phyloP scores from a whole-genome alignment of 148 eudicot genomes.

The Vaccinium myrtillus region DNA sequence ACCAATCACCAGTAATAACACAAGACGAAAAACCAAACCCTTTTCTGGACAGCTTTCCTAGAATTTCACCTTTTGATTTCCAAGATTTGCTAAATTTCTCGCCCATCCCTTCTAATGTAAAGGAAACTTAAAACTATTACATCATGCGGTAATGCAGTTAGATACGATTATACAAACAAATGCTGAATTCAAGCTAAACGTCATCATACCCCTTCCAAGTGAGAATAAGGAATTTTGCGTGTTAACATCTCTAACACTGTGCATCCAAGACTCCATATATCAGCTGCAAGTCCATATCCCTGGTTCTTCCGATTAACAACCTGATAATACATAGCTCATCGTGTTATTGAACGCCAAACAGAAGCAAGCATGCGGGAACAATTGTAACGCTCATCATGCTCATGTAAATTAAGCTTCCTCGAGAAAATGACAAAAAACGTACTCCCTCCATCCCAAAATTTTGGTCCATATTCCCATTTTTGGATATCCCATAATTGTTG shows the following conservation, averaged over 20 bases:
- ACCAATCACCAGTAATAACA: slow-evolving; percentile 29
- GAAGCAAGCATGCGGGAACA: background rate
- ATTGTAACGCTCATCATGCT: background rate
- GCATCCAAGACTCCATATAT: slow-evolving; percentile 98
- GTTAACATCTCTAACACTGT: slow-evolving; percentile 91
- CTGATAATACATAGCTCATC: slow-evolving; percentile 31
- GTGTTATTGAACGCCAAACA: background rate
- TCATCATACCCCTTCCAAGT: slow-evolving; percentile 62
- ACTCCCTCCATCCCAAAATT: too few relatives aligned
- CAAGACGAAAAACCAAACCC: background rate
- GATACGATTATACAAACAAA: background rate
- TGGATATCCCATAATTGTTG: too few relatives aligned
- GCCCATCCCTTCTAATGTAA: background rate
- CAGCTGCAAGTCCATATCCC: slow-evolving; percentile 88
- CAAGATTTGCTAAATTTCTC: background rate
- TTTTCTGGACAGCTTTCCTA: background rate
- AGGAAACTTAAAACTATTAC: too few relatives aligned
- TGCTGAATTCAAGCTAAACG: slow-evolving; percentile 1
- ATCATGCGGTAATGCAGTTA: background rate
- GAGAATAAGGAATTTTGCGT: slow-evolving; percentile 61
- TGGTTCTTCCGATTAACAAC: slow-evolving; percentile 53
- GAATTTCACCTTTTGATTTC: background rate
- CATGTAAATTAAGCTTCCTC: background rate
- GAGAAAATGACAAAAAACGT: background rate
- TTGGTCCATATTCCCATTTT: too few relatives aligned